A percentile compares a stretch with the other conserved stretches of the same genome.
Evolutionary conservation across 2,329 filamentous ascomycete species (phyloP).

Genomic region (Coleophoma crateriformis): DNA sequence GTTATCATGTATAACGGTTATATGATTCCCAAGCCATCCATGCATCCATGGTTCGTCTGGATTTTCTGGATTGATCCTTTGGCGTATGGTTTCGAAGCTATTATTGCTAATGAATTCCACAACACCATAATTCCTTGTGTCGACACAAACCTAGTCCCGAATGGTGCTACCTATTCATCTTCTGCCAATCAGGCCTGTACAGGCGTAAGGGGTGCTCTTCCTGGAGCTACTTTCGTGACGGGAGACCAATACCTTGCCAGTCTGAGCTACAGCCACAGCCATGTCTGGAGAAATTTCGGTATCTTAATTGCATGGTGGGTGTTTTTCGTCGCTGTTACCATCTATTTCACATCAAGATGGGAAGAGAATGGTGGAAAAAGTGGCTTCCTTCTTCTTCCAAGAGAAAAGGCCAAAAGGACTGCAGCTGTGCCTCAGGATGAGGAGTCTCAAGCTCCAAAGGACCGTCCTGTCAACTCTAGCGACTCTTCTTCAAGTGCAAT

Average conservation of each 20-base stretch:
- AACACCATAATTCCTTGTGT: constrained; percentile 46
- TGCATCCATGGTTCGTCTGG: constrained; percentile 61
- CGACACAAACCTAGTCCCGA: constrained; percentile 43
- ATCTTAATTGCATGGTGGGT: constrained; percentile 59
- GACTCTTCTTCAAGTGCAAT: background rate
- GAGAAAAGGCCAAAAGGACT: constrained; percentile 44
- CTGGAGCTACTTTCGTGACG: constrained; percentile 41
- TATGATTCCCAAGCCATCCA: constrained; percentile 53
- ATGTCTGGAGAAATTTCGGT: constrained; percentile 56
- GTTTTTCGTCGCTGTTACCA: constrained; percentile 51
- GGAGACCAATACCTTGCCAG: constrained; percentile 54
- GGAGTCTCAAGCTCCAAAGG: constrained; percentile 32
- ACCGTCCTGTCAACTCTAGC: background rate
- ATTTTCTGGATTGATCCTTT: constrained; percentile 62
- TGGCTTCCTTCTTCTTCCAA: constrained; percentile 53
- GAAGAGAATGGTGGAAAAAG: constrained; percentile 44
- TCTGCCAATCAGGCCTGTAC: constrained; percentile 44
- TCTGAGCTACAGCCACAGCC: constrained; percentile 44
- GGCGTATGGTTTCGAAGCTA: constrained; percentile 62
- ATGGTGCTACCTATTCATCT: constrained; percentile 40
- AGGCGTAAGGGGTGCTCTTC: constrained; percentile 48
- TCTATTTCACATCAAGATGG: constrained; percentile 53
- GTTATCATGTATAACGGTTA: constrained; percentile 60
- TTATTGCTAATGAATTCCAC: constrained; percentile 69
- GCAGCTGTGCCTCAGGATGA: constrained; percentile 36